Evolutionary conservation across 1,139 yeast genomes (phyloP), one percentile per base, ranked within the genome.

Genomic region (Groenewaldozyma auringiensis): DNA sequence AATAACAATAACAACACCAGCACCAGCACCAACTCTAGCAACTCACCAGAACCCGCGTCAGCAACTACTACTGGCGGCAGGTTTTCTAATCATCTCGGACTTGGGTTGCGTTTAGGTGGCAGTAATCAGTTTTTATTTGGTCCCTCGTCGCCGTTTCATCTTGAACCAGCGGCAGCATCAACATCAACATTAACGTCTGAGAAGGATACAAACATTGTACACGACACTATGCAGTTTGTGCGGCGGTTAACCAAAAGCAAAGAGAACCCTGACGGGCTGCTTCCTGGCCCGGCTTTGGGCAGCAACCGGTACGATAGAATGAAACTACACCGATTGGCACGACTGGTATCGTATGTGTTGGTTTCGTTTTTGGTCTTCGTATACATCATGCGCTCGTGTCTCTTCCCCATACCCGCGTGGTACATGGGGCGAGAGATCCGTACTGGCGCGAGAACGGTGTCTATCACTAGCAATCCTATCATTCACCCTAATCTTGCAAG

Each of bases 401-500:
- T 35, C 8, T 35, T 14, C 25, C 38, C 38, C 16, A 18, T 35
- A 14, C 38, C 38, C 6, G n/a, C 25, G 13, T 35, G 25, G 21
- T 35, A 17, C 25, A 17, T 21, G 8, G 38, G 20, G 11, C 4
- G 20, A 21, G 52, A 50, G 27, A 47, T 57, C n/a, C 42, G 46
- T 21, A 54, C 56, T 17, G 60, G 59, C 14, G 58, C 61, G 3
- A 51, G 48, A 18, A 50, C 59, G 2, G 50, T 56, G 20, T 41
- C 52, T 13, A 31, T 50, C n/a, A 45, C 53, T 17, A 39, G 45
- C 13, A 40, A 51, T 20, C 62, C 60, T 6, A 56, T 51, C 43
- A 57, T 61, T 8, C 47, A 47, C 31, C 64, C 64, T 4, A 61
- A 59, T 45, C 41, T 61, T 41, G 35, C 52, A 17, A 48, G 55